phyloP scores from a whole-genome alignment of 1,284 basidiomycete species.

The Cronartium quercuum region DNA sequence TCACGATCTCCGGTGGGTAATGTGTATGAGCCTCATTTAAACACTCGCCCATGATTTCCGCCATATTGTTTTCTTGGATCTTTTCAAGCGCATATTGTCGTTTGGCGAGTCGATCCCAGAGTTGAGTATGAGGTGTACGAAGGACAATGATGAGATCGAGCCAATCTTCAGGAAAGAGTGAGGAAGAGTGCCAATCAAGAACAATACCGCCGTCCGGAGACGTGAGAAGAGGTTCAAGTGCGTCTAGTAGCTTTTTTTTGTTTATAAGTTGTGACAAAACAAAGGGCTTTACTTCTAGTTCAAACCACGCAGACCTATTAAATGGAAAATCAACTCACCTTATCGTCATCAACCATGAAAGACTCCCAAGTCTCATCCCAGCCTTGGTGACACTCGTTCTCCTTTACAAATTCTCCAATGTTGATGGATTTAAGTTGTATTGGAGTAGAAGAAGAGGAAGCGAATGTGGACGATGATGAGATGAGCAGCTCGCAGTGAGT shows the following conservation, averaged over 20 bases:
- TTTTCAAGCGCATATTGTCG: conserved; percentile 82
- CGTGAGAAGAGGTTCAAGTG: conserved; percentile 54
- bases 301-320: neutral
- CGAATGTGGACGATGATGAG: conserved; percentile 39
- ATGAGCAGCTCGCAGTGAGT: conserved; percentile 76
- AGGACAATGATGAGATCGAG: conserved; percentile 93
- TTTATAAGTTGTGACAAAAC: neutral
- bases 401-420: conserved; percentile 81
- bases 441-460: neutral
- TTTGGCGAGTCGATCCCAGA: conserved; percentile 93
- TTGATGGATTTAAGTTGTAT: conserved; percentile 68
- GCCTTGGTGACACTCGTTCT: conserved; percentile 70
- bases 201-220: conserved; percentile 67
- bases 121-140: conserved; percentile 73
- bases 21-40: conserved; percentile 78
- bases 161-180: conserved; percentile 92
- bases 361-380: conserved; percentile 92
- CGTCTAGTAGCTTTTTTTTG: conserved; percentile 65
- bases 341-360: conserved; percentile 91
- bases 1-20: conserved; percentile 76
- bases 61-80: conserved; percentile 96
- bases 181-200: conserved; percentile 96
- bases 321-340: conserved; percentile 54
- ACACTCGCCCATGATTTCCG: conserved; percentile 95
- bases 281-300: neutral